phyloP scores from a whole-genome alignment of 2,329 filamentous ascomycete genomes.

The Nakataea oryzae region DNA sequence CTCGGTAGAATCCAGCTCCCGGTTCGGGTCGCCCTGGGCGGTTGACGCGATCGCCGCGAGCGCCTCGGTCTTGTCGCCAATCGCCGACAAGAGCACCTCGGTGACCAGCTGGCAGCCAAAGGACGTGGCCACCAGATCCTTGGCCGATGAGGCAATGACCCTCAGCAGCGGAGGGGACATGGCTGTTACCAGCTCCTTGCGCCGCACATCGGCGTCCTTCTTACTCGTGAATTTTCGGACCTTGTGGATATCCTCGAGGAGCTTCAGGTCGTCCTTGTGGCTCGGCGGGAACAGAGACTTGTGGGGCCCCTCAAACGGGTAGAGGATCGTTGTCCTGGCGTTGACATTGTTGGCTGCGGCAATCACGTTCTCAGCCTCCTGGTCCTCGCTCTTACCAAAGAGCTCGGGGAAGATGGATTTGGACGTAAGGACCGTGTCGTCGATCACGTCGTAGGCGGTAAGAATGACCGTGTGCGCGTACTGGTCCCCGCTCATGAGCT shows the following conservation, averaged over 20 bases:
- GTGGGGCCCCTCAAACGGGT: constrained; percentile 64
- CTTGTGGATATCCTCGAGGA: constrained; percentile 67
- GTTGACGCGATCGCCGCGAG: constrained; percentile 59
- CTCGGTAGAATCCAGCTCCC: constrained; percentile 11
- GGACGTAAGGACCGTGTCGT: constrained; percentile 81
- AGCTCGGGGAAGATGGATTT: constrained; percentile 86
- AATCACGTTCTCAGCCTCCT: constrained; percentile 53
- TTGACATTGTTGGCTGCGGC: constrained; percentile 55
- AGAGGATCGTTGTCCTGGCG: constrained; percentile 60
- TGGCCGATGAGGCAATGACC: constrained; percentile 58
- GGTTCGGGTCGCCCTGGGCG: constrained; percentile 44
- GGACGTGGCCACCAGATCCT: constrained; percentile 59
- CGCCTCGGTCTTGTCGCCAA: constrained; percentile 67
- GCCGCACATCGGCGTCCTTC: constrained; percentile 71
- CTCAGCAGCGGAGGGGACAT: constrained; percentile 67
- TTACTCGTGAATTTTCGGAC: constrained; percentile 82
- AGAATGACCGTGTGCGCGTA: constrained; percentile 75
- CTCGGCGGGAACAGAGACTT: constrained; percentile 50
- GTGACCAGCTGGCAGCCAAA: constrained; percentile 83
- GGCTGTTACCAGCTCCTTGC: constrained; percentile 63
- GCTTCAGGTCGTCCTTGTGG: constrained; percentile 54
- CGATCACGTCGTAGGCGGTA: constrained; percentile 79
- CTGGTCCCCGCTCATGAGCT: constrained; percentile 71
- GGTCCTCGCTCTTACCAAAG: constrained; percentile 58
- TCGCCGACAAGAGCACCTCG: constrained; percentile 67